These are phyloP conservation scores for Auxenochlorella protothecoides DNA, from an alignment of 139 green algal genomes.

Conservation along the genomic window DNA sequence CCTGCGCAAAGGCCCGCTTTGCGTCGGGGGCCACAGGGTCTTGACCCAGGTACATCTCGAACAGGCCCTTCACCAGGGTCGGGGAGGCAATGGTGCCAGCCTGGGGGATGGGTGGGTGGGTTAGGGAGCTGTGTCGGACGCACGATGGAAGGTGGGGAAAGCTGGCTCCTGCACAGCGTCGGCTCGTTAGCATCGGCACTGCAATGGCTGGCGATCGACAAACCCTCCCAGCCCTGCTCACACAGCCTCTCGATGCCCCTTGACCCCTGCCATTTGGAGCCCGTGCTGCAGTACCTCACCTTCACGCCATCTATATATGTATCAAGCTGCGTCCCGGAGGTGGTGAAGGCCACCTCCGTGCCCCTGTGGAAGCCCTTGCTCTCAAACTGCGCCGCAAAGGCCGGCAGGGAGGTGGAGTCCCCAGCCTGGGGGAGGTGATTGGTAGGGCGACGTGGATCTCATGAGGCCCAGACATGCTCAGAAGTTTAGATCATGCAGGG, in stretches of 20 bases:
- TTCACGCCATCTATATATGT: slow-evolving; percentile 39
- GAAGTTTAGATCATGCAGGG: no score
- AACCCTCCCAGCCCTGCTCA: neutral
- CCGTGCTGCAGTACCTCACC: slow-evolving; percentile 8
- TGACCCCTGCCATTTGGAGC: neutral
- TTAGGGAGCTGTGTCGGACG: no score
- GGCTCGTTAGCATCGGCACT: neutral
- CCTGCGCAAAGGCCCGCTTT: slow-evolving; percentile 46
- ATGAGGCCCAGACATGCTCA: no score
- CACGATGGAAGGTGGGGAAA: no score
- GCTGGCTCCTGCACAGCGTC: no score
- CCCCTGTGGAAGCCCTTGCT: slow-evolving; percentile 38
- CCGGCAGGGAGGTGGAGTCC: slow-evolving; percentile 16
- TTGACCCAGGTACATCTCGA: slow-evolving; percentile 56
- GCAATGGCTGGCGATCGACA: neutral
- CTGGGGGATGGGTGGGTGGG: slow-evolving; percentile 6
- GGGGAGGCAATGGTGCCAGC: slow-evolving; percentile 33
- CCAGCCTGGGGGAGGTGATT: slow-evolving; percentile 11
- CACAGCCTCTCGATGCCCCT: neutral
- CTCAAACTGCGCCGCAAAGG: slow-evolving; percentile 49
- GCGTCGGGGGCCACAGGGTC: slow-evolving; percentile 48
- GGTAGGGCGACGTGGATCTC: no score
- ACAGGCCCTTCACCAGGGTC: slow-evolving; percentile 38
- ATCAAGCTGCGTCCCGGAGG: slow-evolving; percentile 31
- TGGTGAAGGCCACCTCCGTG: slow-evolving; percentile 42